A percentile compares a stretch with the other conserved stretches of the same genome.
phyloP scores from a whole-genome alignment of 2,329 filamentous ascomycete species.

The Apiospora saccharicola region DNA sequence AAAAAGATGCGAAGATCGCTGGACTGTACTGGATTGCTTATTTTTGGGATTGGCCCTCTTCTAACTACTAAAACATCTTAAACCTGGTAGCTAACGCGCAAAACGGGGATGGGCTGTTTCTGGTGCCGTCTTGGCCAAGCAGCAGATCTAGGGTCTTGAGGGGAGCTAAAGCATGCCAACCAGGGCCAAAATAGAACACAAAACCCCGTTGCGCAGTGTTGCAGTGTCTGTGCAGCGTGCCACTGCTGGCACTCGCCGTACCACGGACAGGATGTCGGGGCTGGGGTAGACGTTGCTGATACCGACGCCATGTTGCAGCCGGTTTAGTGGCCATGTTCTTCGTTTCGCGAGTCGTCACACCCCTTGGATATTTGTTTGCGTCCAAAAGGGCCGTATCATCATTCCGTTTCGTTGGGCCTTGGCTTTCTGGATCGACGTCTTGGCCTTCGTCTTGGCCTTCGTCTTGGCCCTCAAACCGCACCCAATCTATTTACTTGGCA shows the following conservation, averaged over 20 bases:
- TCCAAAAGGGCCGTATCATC: conserved; percentile 4
- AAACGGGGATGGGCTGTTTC: conserved; percentile 4
- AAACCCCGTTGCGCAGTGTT: neutral
- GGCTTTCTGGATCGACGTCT: conserved; percentile 17
- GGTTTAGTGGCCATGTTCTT: neutral
- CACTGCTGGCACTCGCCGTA: neutral
- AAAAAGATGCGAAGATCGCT: neutral
- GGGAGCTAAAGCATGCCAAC: neutral
- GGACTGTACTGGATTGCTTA: conserved; percentile 2
- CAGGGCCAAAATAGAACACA: neutral
- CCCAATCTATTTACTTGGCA: conserved; percentile 12
- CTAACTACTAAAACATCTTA: neutral
- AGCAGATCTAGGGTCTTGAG: conserved; percentile 6
- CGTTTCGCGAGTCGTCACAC: conserved; percentile 3
- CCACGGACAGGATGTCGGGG: neutral
- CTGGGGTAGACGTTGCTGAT: conserved; percentile 14
- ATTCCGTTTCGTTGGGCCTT: conserved; percentile 16
- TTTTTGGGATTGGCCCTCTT: neutral
- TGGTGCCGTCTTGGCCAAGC: conserved; percentile 15
- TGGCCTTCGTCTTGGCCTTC: neutral
- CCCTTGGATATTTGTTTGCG: neutral
- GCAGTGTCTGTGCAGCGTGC: neutral
- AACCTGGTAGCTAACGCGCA: neutral
- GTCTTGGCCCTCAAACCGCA: neutral
- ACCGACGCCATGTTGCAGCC: neutral